Conservation (phyloP, 1,284 basidiomycete species). For the Xanthoconium separans region DNA sequence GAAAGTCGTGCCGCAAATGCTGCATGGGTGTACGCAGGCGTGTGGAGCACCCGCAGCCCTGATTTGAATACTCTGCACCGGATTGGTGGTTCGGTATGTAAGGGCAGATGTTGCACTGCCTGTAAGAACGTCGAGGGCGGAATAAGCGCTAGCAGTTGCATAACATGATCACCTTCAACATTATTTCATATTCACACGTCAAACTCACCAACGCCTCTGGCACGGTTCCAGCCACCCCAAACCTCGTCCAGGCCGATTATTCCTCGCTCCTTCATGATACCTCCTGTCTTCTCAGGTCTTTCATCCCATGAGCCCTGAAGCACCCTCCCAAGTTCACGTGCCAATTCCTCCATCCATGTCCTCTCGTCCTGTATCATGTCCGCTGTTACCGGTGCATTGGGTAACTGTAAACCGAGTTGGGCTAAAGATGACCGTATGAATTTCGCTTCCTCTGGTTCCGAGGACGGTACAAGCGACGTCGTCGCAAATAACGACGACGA, state of each 20-base stretch:
- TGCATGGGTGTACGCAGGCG: constrained; percentile 67
- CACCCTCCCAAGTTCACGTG: constrained; percentile 78
- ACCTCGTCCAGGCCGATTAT: constrained; percentile 91
- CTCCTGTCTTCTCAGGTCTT: constrained; percentile 28
- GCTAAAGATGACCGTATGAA: constrained; percentile 88
- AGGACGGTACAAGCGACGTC: constrained; percentile 32
- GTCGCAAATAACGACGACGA: constrained; percentile 27
- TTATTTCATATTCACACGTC: background rate
- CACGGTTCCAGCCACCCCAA: constrained; percentile 98
- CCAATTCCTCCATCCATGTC: constrained; percentile 80
- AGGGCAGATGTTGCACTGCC: constrained; percentile 67
- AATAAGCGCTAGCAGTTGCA: constrained; percentile 63
- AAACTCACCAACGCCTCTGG: constrained; percentile 82
- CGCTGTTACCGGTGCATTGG: constrained; percentile 78
- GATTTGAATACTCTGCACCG: constrained; percentile 63
- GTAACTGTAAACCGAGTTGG: constrained; percentile 80
- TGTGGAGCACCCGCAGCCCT: constrained; percentile 83
- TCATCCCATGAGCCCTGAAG: constrained; percentile 51
- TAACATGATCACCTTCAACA: background rate
- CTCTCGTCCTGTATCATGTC: constrained; percentile 89
- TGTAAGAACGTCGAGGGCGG: constrained; percentile 83
- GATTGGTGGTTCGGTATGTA: constrained; percentile 70
- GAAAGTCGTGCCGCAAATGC: constrained; percentile 68
- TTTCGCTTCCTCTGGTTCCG: constrained; percentile 76
- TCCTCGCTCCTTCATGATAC: constrained; percentile 70